Percentiles rank a stretch among this genome's conserved stretches.
Evolutionary conservation across 495 filamentous ascomycete genomes (phyloP).

Genomic region (Chaetomium tenue): DNA sequence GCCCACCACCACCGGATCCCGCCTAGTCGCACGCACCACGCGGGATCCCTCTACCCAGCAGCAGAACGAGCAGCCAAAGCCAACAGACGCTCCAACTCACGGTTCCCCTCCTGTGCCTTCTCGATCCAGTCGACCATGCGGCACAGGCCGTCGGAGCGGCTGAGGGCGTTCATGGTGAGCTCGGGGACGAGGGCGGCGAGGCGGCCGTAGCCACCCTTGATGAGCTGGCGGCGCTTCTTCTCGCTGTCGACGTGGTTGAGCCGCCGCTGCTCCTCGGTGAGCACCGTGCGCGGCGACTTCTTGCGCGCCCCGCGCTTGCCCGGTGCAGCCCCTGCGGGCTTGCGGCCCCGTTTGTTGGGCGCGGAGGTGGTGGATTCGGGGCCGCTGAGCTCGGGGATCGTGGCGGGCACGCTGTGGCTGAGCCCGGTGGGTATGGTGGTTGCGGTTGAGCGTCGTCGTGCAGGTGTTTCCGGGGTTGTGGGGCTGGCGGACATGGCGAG

Average conservation of each 20-base stretch:
- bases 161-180: slow-evolving; percentile 65
- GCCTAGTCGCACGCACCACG: too few species aligned
- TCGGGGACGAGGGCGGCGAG: slow-evolving; percentile 69
- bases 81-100: slow-evolving; percentile 49
- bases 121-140: slow-evolving; percentile 74
- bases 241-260: slow-evolving; percentile 88
- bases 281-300: slow-evolving; percentile 60
- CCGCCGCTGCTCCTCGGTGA: slow-evolving; percentile 80
- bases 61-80: not conserved
- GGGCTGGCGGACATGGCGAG: slow-evolving; percentile 21
- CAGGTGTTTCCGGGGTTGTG: not conserved
- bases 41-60: too few species aligned
- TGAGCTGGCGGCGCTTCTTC: slow-evolving; percentile 76
- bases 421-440: too few species aligned
- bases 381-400: not conserved
- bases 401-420: not conserved
- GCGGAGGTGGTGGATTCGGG: not conserved
- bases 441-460: not conserved
- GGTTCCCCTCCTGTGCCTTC: slow-evolving; percentile 65
- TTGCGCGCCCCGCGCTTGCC: slow-evolving; percentile 18
- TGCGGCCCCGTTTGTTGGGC: not conserved
- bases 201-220: slow-evolving; percentile 74
- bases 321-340: not conserved
- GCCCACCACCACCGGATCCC: too few species aligned
- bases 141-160: slow-evolving; percentile 73